phyloP scores from a whole-genome alignment of 140 eudicot species.

The Senecio squalidus region DNA sequence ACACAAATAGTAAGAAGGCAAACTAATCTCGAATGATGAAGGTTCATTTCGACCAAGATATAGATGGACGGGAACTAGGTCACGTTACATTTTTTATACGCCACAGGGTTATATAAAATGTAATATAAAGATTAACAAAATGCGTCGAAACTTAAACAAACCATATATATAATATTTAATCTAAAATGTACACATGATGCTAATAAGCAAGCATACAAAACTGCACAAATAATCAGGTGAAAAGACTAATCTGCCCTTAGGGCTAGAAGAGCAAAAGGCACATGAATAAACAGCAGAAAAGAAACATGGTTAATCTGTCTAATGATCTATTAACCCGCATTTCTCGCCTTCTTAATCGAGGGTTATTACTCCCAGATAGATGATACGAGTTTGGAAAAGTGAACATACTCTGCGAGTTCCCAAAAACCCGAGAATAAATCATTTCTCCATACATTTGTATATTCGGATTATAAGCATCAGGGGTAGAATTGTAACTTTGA shows the following conservation, averaged over 20 bases:
- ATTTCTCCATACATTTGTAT: constrained; percentile 39
- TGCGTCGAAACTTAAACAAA: constrained; percentile 20
- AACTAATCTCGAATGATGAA: too few species aligned
- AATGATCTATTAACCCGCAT: constrained; percentile 52
- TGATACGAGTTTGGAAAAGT: constrained; percentile 55
- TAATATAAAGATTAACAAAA: neutral
- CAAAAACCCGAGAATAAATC: constrained; percentile 58
- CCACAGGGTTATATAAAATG: too few species aligned
- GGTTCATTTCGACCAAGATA: too few species aligned
- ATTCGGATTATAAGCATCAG: constrained; percentile 25
- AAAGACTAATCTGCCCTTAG: constrained; percentile 15
- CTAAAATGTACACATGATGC: constrained; percentile 34
- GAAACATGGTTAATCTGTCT: constrained; percentile 54
- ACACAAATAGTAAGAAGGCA: too few species aligned
- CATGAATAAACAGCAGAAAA: constrained; percentile 49
- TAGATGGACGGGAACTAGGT: too few species aligned
- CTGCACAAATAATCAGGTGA: constrained; percentile 17
- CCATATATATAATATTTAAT: constrained; percentile 1
- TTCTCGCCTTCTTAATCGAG: constrained; percentile 54
- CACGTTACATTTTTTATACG: too few species aligned
- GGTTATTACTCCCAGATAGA: constrained; percentile 33
- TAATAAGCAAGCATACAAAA: constrained; percentile 28
- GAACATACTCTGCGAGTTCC: constrained; percentile 44
- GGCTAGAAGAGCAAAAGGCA: constrained; percentile 60
- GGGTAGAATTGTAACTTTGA: constrained; percentile 20